Evolutionary conservation across 78 protist genomes (phyloP).

Genomic region (Dictyostelium firmibasis): DNA sequence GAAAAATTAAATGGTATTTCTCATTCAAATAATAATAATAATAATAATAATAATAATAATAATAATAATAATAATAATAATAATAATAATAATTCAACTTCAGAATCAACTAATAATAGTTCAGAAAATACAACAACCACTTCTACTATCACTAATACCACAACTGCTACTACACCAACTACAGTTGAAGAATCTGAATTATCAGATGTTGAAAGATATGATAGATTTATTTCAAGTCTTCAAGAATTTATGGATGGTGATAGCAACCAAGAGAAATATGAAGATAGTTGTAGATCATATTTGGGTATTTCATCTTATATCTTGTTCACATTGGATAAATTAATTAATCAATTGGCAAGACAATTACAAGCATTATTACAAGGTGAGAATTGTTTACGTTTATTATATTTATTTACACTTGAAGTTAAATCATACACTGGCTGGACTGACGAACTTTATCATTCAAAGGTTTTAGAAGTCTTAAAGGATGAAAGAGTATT

Average conservation of each 20-base stretch:
- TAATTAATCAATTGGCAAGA: conserved; percentile 45
- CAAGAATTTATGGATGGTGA: conserved; percentile 51
- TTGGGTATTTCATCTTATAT: conserved; percentile 62
- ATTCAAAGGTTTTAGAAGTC: conserved; percentile 39
- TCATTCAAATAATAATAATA: not conserved
- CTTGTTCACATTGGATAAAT: conserved; percentile 59
- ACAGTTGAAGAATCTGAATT: conserved; percentile 47
- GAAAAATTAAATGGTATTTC: not conserved
- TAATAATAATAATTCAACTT: not conserved
- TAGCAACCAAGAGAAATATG: conserved; percentile 44
- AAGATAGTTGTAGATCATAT: conserved; percentile 76
- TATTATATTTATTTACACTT: conserved; percentile 53
- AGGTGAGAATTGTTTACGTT: conserved; percentile 71
- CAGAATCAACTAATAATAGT: not conserved
- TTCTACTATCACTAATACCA: not conserved
- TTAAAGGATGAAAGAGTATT: conserved; percentile 75
- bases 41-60: not conserved
- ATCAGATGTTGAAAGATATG: conserved; percentile 38
- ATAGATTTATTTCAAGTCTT: conserved; percentile 48
- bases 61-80: not conserved
- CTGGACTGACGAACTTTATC: conserved; percentile 52
- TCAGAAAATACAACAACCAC: not conserved
- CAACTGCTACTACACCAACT: not conserved
- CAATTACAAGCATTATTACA: conserved; percentile 69
- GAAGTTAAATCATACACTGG: conserved; percentile 40